Percentiles rank a stretch among this genome's conserved stretches.
phyloP scores from a whole-genome alignment of 2,329 filamentous ascomycete species.

The Aspergillus ochraceus region DNA sequence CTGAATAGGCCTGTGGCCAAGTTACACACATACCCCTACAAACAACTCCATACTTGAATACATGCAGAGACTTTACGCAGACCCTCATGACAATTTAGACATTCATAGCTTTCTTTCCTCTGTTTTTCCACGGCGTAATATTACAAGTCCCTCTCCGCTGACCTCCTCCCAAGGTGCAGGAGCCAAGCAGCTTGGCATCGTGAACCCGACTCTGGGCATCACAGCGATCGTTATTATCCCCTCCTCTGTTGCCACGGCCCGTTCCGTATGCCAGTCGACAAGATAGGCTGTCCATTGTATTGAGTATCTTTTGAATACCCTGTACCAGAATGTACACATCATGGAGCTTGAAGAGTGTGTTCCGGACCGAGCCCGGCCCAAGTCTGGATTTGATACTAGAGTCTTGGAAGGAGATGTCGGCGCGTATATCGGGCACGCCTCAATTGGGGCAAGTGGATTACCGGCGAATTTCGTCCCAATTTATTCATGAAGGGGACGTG shows the following conservation, averaged over 20 bases:
- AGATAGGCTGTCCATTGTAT: not conserved
- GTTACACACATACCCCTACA: not conserved
- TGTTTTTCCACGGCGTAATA: not conserved
- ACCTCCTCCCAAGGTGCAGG: not conserved
- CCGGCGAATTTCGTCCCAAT: not conserved
- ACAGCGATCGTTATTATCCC: not conserved
- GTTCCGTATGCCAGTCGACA: not conserved
- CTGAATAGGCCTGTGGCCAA: not conserved
- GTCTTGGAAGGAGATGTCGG: not conserved
- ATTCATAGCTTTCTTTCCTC: not conserved
- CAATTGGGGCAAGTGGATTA: not conserved
- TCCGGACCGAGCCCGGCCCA: not conserved
- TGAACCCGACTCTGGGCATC: conserved; percentile 3
- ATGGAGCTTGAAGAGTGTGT: not conserved
- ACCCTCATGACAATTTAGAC: not conserved
- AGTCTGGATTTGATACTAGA: not conserved
- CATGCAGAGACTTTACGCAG: not conserved
- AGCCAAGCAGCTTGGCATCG: conserved; percentile 4
- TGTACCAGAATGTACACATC: not conserved
- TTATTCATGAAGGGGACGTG: not conserved
- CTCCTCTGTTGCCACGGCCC: not conserved
- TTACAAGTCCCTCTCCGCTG: not conserved
- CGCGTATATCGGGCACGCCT: not conserved
- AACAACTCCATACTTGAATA: not conserved
- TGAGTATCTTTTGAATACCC: not conserved